These are phyloP conservation scores for Triangularia verruculosa DNA, from an alignment of 2,329 filamentous ascomycete genomes.

Conservation along the genomic window DNA sequence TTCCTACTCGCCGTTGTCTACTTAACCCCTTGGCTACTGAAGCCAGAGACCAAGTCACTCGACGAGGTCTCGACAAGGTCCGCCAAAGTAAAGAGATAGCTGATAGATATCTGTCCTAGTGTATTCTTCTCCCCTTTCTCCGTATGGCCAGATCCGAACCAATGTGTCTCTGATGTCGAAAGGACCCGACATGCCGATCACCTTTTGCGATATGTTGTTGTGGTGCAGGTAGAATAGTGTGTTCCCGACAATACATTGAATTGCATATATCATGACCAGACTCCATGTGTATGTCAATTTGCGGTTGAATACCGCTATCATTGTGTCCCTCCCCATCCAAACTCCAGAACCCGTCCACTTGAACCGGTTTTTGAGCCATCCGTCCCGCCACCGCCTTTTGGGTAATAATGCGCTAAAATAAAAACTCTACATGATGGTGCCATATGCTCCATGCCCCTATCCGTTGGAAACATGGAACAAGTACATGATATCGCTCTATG, in stretches of 20 bases:
- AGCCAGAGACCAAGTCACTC: neutral
- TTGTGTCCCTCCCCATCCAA: slow-evolving; percentile 4
- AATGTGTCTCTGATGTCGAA: neutral
- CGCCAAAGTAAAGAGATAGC: neutral
- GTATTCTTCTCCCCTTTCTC: neutral
- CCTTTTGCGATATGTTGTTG: neutral
- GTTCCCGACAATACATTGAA: neutral
- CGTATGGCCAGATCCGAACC: neutral
- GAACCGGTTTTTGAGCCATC: slow-evolving; percentile 25
- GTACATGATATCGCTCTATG: slow-evolving; percentile 32
- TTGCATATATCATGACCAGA: neutral
- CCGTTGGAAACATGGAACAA: slow-evolving; percentile 26
- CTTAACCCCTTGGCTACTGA: neutral
- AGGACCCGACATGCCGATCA: neutral
- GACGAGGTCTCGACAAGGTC: neutral
- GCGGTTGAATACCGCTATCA: neutral
- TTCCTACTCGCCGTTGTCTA: neutral
- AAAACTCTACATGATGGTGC: slow-evolving; percentile 31
- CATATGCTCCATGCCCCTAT: slow-evolving; percentile 24
- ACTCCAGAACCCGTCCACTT: slow-evolving; percentile 26
- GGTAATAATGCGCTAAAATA: slow-evolving; percentile 20
- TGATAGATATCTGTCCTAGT: neutral
- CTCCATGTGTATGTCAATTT: neutral
- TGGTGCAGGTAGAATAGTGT: neutral
- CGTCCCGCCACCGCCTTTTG: slow-evolving; percentile 19